phyloP scores from a whole-genome alignment of 139 green algal genomes.

The Spirogloea muscicola region DNA sequence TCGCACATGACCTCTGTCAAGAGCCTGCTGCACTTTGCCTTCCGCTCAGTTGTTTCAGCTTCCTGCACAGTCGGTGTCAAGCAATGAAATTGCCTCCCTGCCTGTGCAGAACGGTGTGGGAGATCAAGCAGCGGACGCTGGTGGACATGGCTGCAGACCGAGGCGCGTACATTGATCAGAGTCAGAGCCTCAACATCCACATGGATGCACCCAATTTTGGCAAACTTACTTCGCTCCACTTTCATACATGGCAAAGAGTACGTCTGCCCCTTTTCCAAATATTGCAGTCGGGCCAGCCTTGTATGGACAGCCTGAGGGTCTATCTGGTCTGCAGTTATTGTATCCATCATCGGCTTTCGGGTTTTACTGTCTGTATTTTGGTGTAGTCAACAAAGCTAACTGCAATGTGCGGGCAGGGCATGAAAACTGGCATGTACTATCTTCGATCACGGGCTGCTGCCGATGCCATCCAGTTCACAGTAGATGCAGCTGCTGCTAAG shows the following conservation, averaged over 20 bases:
- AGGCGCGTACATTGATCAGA: slow-evolving; percentile 97
- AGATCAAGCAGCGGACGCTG: slow-evolving; percentile 89
- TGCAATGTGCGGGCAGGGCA: slow-evolving; percentile 46
- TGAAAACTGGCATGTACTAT: slow-evolving; percentile 99
- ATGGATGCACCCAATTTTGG: slow-evolving; percentile 98
- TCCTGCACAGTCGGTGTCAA: too few species aligned
- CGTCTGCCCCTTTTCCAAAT: too few species aligned
- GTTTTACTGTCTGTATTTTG: neutral
- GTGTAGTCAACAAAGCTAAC: neutral
- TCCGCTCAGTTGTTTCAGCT: neutral
- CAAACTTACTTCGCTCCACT: slow-evolving; percentile 98
- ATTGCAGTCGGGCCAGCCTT: too few species aligned
- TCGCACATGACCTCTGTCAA: too few species aligned
- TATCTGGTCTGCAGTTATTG: neutral
- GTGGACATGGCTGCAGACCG: slow-evolving; percentile 98
- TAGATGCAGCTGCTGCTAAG: slow-evolving; percentile 60
- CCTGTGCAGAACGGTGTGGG: slow-evolving; percentile 89
- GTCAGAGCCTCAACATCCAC: slow-evolving; percentile 97
- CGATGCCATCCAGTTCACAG: slow-evolving; percentile 99
- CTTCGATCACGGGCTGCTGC: slow-evolving; percentile 84
- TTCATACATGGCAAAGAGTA: slow-evolving; percentile 92
- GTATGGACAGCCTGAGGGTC: too few species aligned
- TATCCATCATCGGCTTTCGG: neutral
- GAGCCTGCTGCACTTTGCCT: neutral
- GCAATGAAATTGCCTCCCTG: too few species aligned